Evolutionary conservation across 768 basidiomycete genomes (phyloP), one percentile per base, ranked within the genome.

Genomic region (Psilocybe subaeruginosa): DNA sequence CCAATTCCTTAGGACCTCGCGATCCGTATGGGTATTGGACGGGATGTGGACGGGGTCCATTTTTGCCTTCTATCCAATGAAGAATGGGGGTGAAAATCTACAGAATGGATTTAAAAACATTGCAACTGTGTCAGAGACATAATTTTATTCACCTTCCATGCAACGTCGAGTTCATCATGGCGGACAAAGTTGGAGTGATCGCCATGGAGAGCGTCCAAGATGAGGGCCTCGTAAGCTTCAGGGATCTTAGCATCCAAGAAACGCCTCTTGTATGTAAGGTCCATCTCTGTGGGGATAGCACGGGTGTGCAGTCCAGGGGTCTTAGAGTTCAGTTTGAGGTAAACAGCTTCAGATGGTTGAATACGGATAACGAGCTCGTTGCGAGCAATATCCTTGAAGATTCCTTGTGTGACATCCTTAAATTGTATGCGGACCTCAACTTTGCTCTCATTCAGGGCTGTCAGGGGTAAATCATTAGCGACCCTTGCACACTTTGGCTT

Each of bases 161-260:
- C 97, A 55, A 90, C 89, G 70, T 98, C 97, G 68, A 99, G 82
- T 76, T 99, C 97, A 75, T 99, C 97, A 73, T 98, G 86, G 63
- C 97, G 88, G 60, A 99, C 97, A 80, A 99, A 99, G 81, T 99
- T 99, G 29, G 95, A 97, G 77, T 98, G 96, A 71, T 99, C 97
- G n/a, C 97, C 97, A 73, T 90, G 92, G 75, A 99, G 83, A 12
- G 94, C 93, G 71, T 99, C 97, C 60, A 98, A 82, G 71, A 99
- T 96, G 61, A 99, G 87, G 8, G 91, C 90, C 78, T 98, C 93
- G 73, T 97, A 97, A 33, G 95, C 97, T 79, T 97, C 97, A 31
- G 97, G 97, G 64, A 99, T 98, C 75, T 90, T 89, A 52, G 87
- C 75, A 62, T 97, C 95, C 43, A 86, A 78, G 81, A 99, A 99